Base-by-base conservation (phyloP, 352 stramenopile genomes). In the Synura sp. region DNA sequence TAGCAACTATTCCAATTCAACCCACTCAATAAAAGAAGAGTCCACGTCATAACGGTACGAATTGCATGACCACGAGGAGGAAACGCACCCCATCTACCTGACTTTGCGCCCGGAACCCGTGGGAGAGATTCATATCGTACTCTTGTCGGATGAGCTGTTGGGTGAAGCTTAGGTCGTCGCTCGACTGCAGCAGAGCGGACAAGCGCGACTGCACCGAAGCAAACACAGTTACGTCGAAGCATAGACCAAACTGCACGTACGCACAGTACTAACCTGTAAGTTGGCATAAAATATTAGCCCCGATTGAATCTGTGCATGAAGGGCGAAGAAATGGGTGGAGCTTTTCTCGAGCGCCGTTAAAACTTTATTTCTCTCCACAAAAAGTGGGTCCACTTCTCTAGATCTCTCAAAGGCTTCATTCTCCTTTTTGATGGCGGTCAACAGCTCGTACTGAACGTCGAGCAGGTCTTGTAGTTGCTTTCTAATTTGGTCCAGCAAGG, bases 111-210 rank as follows among this genome's bases (percentile, higher is more conserved):
- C 38, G 35, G n/a, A 36, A 12, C 15, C 22, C 38, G 22, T n/a
- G 2, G 34, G 35, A 22, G 7, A 3, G 19, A 29, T 42, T n/a
- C 22, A 35, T 19, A 59, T 76, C 67, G 38, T 59, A 76, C 35
- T 76, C 67, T 35, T 76, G 67, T 29, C 67, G 33, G 33, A 59
- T 34, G 19, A 25, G 41, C 41, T 76, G 67, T 25, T 76, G 67
- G 1, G 67, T 76, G 25, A 35, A 76, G n/a, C 25, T 32, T 1
- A 76, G 2, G 33, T 76, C 67, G 41, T 76, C 67, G 15, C 1
- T 12, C 14, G n/a, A 35, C 35, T 76, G 67, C 27, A 44, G 34
- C 2, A 76, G 35, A 12, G 67, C 22, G 4, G 67, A 59, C 15
- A 76, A 27, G 22, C 41, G 35, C 29, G 67, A 42, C 63, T 75